A percentile compares a stretch with the other conserved stretches of the same genome.
These are phyloP conservation scores for Vigna radiata DNA, from an alignment of 306 rosid species.

Conservation along the genomic window DNA sequence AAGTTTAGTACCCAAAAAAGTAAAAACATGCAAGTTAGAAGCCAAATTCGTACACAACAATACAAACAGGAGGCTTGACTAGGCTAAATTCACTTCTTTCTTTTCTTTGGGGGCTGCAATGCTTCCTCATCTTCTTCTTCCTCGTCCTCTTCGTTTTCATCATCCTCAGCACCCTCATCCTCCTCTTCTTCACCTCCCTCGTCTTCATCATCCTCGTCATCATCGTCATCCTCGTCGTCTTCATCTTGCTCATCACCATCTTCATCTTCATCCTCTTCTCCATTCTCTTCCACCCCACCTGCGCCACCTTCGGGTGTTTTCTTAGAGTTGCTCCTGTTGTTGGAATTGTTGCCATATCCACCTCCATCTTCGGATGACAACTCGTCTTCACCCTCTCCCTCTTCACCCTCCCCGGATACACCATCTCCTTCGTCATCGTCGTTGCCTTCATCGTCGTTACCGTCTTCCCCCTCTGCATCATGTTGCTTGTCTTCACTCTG, in stretches of 20 bases:
- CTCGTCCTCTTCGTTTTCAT: constrained; percentile 63
- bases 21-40: constrained; percentile 57
- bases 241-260: constrained; percentile 59
- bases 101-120: constrained; percentile 94
- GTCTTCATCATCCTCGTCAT: constrained; percentile 42
- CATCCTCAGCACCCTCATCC: constrained; percentile 60
- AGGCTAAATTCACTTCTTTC: constrained; percentile 72
- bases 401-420: constrained; percentile 77
- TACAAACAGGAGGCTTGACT: constrained; percentile 48
- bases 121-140: constrained; percentile 82
- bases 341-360: constrained; percentile 63
- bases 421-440: constrained; percentile 70
- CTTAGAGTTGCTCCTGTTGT: constrained; percentile 72
- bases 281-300: constrained; percentile 71
- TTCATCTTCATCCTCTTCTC: constrained; percentile 70
- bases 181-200: constrained; percentile 61
- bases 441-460: constrained; percentile 58
- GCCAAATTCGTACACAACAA: constrained; percentile 50
- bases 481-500: constrained; percentile 53
- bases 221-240: constrained; percentile 49
- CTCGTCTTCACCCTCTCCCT: constrained; percentile 84
- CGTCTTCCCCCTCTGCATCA: constrained; percentile 73
- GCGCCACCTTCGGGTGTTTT: constrained; percentile 70
- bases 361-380: constrained; percentile 84
- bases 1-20: constrained; percentile 50